These are phyloP conservation scores for Fusarium equiseti DNA, from an alignment of 2,329 filamentous ascomycete species.

Conservation along the genomic window DNA sequence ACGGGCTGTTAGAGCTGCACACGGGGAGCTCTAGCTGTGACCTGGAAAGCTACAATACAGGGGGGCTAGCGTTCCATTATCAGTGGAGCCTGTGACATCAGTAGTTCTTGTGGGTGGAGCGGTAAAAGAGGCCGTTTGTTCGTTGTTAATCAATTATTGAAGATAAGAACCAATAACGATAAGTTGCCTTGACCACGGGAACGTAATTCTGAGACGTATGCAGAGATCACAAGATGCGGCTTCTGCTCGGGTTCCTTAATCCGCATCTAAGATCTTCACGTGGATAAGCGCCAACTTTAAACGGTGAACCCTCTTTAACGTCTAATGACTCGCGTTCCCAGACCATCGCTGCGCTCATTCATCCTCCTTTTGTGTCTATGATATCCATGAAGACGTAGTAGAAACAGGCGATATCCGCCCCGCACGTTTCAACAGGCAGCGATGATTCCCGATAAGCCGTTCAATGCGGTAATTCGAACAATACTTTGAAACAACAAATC, in stretches of 20 bases:
- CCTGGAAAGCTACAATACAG: conserved; percentile 3
- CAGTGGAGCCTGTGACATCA: conserved; percentile 39
- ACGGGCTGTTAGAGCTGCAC: conserved; percentile 19
- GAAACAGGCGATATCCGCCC: conserved; percentile 17
- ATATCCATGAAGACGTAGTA: not conserved
- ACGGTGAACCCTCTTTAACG: not conserved
- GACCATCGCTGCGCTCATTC: not conserved
- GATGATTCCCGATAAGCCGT: conserved; percentile 12
- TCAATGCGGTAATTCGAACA: not conserved
- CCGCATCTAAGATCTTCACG: not conserved
- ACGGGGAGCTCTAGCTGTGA: conserved; percentile 18
- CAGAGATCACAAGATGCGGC: conserved; percentile 32
- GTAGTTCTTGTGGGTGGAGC: conserved; percentile 18
- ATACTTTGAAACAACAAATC: not conserved
- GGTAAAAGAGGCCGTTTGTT: conserved; percentile 23
- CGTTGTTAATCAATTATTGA: conserved; percentile 1
- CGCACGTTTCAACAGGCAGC: conserved; percentile 36
- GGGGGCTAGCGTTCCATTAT: conserved; percentile 19
- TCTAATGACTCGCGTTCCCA: conserved; percentile 6
- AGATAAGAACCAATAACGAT: conserved; percentile 27
- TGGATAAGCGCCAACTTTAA: conserved; percentile 7
- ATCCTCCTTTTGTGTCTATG: not conserved
- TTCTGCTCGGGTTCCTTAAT: conserved; percentile 14
- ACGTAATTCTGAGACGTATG: conserved; percentile 19
- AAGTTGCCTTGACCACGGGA: conserved; percentile 29